Percentiles rank a stretch among this genome's conserved stretches.
These are phyloP conservation scores for Phoma sp. DNA, from an alignment of 2,329 filamentous ascomycete species.

Conservation along the genomic window DNA sequence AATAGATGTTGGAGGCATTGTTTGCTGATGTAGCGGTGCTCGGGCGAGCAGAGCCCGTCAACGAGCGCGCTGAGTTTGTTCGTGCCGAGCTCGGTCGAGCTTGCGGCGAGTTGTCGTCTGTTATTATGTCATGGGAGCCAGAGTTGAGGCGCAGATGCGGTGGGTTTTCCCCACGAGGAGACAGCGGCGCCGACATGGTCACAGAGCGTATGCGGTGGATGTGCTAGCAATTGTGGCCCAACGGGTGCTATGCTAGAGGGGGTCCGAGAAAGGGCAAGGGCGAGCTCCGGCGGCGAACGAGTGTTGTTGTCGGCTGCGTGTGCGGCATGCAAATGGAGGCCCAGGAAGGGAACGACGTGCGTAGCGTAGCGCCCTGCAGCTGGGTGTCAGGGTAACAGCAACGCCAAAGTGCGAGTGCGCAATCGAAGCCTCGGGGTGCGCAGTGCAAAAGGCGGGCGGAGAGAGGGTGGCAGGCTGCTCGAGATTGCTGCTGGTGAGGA, in stretches of 20 bases:
- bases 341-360: slow-evolving; percentile 26
- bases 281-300: slow-evolving; percentile 6
- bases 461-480: slow-evolving; percentile 25
- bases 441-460: slow-evolving; percentile 6
- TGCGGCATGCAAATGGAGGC: slow-evolving; percentile 40
- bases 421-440: slow-evolving; percentile 7
- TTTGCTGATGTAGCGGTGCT: slow-evolving; percentile 33
- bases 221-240: slow-evolving; percentile 11
- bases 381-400: slow-evolving; percentile 38
- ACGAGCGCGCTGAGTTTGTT: slow-evolving; percentile 52
- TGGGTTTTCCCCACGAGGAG: slow-evolving; percentile 46
- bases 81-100: slow-evolving; percentile 47
- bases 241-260: slow-evolving; percentile 18
- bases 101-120: slow-evolving; percentile 39
- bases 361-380: slow-evolving; percentile 15
- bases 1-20: slow-evolving; percentile 40
- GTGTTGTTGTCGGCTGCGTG: slow-evolving; percentile 16
- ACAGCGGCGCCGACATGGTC: slow-evolving; percentile 36
- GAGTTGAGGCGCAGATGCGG: slow-evolving; percentile 71
- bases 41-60: slow-evolving; percentile 49
- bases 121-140: slow-evolving; percentile 59
- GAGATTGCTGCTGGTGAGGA: slow-evolving; percentile 32
- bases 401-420: slow-evolving; percentile 23
- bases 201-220: slow-evolving; percentile 18
- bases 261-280: slow-evolving; percentile 24